phyloP scores from a whole-genome alignment of 345 rosid genomes.

The Microcos paniculata region DNA sequence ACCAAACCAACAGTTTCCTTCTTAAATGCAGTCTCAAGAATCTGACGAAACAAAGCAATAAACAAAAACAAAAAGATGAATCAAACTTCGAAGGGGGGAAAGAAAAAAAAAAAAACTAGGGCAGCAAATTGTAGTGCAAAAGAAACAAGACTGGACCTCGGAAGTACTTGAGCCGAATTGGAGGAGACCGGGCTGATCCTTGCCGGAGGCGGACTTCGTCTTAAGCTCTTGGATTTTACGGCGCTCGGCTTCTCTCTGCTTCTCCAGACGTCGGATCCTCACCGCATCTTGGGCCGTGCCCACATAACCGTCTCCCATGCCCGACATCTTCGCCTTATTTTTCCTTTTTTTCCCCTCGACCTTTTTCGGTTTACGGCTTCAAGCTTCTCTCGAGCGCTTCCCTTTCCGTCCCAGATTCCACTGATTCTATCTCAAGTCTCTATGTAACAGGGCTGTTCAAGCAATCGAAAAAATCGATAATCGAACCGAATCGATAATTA shows the following conservation, averaged over 20 bases:
- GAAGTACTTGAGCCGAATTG: conserved; percentile 95
- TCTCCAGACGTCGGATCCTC: conserved; percentile 95
- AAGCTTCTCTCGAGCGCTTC: neutral
- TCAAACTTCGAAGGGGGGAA: neutral
- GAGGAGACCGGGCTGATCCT: conserved; percentile 94
- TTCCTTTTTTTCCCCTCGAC: neutral
- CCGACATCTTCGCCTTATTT: conserved; percentile 65
- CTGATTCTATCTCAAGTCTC: no score
- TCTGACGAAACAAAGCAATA: conserved; percentile 39
- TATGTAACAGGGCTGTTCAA: no score
- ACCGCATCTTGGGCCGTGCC: conserved; percentile 99
- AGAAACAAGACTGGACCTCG: conserved; percentile 50
- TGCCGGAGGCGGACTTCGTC: conserved; percentile 73
- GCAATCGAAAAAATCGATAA: no score
- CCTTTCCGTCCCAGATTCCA: neutral
- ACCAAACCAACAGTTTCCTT: conserved; percentile 98
- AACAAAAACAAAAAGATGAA: neutral
- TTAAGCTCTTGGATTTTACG: conserved; percentile 95
- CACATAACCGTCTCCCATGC: conserved; percentile 99
- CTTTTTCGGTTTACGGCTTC: neutral
- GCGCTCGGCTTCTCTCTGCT: conserved; percentile 97
- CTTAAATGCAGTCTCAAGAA: conserved; percentile 96
- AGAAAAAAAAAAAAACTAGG: conserved; percentile 11
- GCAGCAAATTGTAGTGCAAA: neutral
- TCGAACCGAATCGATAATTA: no score